A percentile compares a stretch with the other conserved stretches of the same genome.
These are phyloP conservation scores for Lavandula angustifolia DNA, from an alignment of 257 asterid species.

Conservation along the genomic window DNA sequence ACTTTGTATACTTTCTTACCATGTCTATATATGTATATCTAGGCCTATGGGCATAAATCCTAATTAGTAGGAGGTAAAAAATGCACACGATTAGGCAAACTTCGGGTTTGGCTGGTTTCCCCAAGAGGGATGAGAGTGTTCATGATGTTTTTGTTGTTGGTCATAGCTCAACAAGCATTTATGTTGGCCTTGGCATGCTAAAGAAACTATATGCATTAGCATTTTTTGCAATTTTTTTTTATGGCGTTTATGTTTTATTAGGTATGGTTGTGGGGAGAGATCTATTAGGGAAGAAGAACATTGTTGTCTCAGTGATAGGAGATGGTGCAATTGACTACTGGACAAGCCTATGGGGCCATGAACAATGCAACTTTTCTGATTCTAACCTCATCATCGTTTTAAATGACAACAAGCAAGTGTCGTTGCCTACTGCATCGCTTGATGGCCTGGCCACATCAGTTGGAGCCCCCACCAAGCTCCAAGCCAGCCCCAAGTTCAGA, in stretches of 20 bases:
- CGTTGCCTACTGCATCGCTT: conserved; percentile 12
- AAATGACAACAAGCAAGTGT: conserved; percentile 25
- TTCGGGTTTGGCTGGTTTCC: conserved; percentile 16
- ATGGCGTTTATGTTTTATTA: neutral
- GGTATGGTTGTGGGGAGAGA: conserved; percentile 26
- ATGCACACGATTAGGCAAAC: conserved; percentile 22
- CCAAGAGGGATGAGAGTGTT: conserved; percentile 26
- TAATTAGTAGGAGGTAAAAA: conserved; percentile 16
- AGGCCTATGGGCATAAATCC: conserved; percentile 21
- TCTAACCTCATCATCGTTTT: conserved; percentile 21
- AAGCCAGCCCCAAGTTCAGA: conserved; percentile 26
- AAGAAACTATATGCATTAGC: no score
- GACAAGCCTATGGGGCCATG: conserved; percentile 26
- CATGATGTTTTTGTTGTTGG: conserved; percentile 23
- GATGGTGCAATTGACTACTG: conserved; percentile 23
- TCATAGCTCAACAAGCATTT: conserved; percentile 25
- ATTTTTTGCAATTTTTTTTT: no score
- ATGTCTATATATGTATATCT: neutral
- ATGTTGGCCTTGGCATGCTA: conserved; percentile 11
- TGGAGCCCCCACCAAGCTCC: conserved; percentile 27
- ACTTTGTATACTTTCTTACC: neutral
- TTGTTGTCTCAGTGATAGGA: conserved; percentile 15
- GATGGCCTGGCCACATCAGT: conserved; percentile 21
- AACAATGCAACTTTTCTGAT: conserved; percentile 12
- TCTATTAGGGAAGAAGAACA: conserved; percentile 3